Conservation (phyloP, 768 basidiomycete genomes). For the Mrakia hoshinonis region DNA sequence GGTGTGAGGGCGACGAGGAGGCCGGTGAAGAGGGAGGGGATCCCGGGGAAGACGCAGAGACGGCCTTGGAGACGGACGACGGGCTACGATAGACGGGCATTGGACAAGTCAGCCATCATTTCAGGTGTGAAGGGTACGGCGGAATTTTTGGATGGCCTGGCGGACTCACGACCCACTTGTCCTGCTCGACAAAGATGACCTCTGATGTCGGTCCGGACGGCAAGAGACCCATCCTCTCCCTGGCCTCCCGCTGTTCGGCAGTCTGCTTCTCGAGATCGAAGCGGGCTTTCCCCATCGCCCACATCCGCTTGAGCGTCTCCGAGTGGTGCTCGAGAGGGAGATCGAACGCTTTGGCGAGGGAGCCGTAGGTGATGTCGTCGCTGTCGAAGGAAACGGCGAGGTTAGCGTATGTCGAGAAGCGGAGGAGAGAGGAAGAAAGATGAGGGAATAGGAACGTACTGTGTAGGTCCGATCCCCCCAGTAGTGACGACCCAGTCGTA, state of each 20-base stretch:
- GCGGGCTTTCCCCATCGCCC: constrained; percentile 44
- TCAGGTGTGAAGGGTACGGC: neutral
- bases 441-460: neutral
- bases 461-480: constrained; percentile 67
- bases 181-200: constrained; percentile 64
- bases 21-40: constrained; percentile 72
- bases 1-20: constrained; percentile 65
- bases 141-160: too few species aligned
- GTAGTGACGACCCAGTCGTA: constrained; percentile 88
- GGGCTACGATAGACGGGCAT: constrained; percentile 43
- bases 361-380: constrained; percentile 74
- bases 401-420: neutral
- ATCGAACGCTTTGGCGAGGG: constrained; percentile 74
- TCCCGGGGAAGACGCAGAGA: constrained; percentile 84
- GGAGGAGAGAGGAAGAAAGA: too few species aligned
- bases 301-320: constrained; percentile 26
- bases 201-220: constrained; percentile 58
- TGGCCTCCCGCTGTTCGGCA: constrained; percentile 64
- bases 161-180: constrained; percentile 79
- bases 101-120: neutral
- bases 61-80: constrained; percentile 68
- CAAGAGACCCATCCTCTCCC: constrained; percentile 82
- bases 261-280: constrained; percentile 56
- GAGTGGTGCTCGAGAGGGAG: constrained; percentile 22
- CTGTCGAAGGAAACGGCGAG: neutral